phyloP scores from a whole-genome alignment of 768 basidiomycete species.

The Trametes gibbosa region DNA sequence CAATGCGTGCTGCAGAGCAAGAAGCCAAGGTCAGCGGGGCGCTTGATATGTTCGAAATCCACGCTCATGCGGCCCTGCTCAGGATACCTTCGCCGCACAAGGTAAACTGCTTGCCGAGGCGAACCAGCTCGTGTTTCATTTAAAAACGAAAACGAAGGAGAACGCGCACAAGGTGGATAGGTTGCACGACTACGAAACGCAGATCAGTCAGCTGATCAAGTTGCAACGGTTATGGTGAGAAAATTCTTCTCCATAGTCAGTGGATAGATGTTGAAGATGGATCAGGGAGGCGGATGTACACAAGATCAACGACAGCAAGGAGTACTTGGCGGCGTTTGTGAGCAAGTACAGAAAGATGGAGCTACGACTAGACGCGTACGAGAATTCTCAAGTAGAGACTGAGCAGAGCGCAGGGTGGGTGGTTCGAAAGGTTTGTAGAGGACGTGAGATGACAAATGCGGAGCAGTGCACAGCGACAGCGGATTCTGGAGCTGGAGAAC shows the following conservation, averaged over 20 bases:
- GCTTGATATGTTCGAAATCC: too few species aligned
- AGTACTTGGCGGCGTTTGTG: conserved; percentile 54
- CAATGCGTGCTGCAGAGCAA: conserved; percentile 65
- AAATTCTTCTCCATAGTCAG: background rate
- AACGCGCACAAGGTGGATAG: conserved; percentile 79
- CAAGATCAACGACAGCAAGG: conserved; percentile 62
- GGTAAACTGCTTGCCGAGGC: conserved; percentile 68
- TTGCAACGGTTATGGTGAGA: conserved; percentile 77
- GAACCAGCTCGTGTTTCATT: conserved; percentile 60
- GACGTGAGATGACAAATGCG: background rate
- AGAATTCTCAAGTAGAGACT: conserved; percentile 49
- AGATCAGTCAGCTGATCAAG: conserved; percentile 77
- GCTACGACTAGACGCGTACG: conserved; percentile 56
- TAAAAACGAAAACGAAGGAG: conserved; percentile 76
- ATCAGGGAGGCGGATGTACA: conserved; percentile 73
- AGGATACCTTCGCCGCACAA: conserved; percentile 72
- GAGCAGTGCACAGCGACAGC: conserved; percentile 52
- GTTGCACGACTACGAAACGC: conserved; percentile 80
- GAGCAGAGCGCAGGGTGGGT: conserved; percentile 60
- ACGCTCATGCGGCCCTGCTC: background rate
- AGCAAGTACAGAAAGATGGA: conserved; percentile 65
- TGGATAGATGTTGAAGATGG: background rate
- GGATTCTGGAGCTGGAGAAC: conserved; percentile 62
- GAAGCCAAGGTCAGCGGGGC: conserved; percentile 53
- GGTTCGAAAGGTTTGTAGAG: background rate